Percentiles rank a stretch among this genome's conserved stretches.
Conservation (phyloP, 345 rosid genomes). For the Brassica rapa region DNA sequence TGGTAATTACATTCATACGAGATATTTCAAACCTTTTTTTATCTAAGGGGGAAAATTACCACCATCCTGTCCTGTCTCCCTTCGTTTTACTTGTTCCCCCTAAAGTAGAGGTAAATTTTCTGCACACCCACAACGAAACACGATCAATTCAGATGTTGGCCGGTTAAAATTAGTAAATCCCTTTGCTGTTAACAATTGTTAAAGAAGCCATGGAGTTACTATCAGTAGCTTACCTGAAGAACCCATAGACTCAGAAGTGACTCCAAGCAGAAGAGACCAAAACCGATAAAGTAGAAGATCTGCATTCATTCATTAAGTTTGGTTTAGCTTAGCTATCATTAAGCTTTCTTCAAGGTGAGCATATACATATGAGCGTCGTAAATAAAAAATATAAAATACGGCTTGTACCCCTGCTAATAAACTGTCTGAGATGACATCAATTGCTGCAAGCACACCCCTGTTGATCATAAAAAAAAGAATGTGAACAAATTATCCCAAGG, state of each 20-base stretch:
- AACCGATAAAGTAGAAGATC: constrained; percentile 92
- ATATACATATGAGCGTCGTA: neutral
- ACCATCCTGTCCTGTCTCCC: constrained; percentile 1
- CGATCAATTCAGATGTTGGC: neutral
- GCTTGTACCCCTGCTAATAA: constrained; percentile 81
- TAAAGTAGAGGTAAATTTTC: constrained; percentile 82
- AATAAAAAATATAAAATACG: neutral
- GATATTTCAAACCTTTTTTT: constrained; percentile 12
- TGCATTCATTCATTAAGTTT: constrained; percentile 41
- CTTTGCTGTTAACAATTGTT: neutral
- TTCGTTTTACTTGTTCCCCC: constrained; percentile 66
- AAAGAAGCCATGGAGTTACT: constrained; percentile 1
- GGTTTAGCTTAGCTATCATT: neutral
- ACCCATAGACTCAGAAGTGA: constrained; percentile 94
- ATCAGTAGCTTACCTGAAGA: constrained; percentile 65
- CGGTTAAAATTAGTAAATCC: neutral
- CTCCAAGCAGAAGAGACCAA: constrained; percentile 88
- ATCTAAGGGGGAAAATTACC: constrained; percentile 17
- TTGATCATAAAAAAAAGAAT: constrained; percentile 2
- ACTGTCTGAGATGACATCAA: constrained; percentile 76
- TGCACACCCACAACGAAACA: constrained; percentile 43
- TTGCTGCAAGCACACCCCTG: constrained; percentile 95
- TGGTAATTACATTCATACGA: constrained; percentile 40
- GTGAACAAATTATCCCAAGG: neutral
- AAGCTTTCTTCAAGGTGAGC: neutral